Percentiles rank a stretch among this genome's conserved stretches.
Conservation (phyloP, 495 filamentous ascomycete species). For the Podospora conica region DNA sequence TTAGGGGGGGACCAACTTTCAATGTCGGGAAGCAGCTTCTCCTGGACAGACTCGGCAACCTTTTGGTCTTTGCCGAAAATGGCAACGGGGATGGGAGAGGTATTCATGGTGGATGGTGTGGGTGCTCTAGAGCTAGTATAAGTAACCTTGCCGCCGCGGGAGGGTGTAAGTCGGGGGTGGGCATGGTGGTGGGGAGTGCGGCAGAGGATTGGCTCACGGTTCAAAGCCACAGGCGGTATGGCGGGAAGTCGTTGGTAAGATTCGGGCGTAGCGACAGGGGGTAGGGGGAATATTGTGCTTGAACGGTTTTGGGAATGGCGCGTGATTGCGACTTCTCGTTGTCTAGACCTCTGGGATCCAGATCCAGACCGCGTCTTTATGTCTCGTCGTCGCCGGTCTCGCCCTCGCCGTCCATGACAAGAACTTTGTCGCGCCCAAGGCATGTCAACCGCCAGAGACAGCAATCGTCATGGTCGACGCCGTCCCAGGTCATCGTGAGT, state of each 20-base stretch:
- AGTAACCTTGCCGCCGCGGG: background rate
- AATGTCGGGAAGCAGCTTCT: slow-evolving; percentile 27
- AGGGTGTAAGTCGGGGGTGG: background rate
- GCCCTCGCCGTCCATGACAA: background rate
- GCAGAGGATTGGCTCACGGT: background rate
- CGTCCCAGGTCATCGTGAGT: background rate
- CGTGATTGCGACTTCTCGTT: background rate
- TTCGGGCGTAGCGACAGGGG: background rate
- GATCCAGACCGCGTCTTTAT: background rate
- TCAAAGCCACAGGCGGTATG: background rate
- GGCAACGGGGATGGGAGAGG: slow-evolving; percentile 22
- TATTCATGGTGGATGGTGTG: slow-evolving; percentile 8
- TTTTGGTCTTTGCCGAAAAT: slow-evolving; percentile 26
- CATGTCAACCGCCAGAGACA: background rate
- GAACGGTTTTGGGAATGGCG: background rate
- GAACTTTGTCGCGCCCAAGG: background rate
- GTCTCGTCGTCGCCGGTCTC: background rate
- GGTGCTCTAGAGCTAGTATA: slow-evolving; percentile 5
- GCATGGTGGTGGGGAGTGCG: background rate
- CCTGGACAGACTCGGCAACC: slow-evolving; percentile 23
- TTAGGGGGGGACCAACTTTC: slow-evolving; percentile 18
- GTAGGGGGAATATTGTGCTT: background rate
- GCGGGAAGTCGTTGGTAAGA: background rate
- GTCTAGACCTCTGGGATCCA: background rate
- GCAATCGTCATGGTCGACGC: background rate